Conservation (phyloP, 306 rosid genomes). For the cucumber (Cucumis sativus) region DNA sequence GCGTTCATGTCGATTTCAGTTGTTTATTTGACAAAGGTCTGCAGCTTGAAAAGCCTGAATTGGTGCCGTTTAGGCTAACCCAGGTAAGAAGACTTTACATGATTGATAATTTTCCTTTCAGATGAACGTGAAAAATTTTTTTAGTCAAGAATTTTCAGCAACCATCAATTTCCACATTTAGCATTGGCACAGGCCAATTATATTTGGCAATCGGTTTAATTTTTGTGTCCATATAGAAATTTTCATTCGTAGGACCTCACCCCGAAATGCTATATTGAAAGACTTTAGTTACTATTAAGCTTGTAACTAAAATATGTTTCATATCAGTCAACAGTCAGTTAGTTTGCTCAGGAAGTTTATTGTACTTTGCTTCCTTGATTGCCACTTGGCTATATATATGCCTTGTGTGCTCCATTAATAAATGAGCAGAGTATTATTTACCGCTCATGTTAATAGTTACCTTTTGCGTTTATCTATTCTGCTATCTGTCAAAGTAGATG, state of each 20-base stretch:
- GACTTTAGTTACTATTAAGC: neutral
- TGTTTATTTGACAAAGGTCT: conserved; percentile 94
- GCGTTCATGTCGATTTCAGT: conserved; percentile 97
- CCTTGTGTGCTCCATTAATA: no score
- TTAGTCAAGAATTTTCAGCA: neutral
- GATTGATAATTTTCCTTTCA: neutral
- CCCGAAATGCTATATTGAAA: neutral
- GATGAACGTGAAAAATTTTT: neutral
- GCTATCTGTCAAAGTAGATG: no score
- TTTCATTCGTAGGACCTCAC: neutral
- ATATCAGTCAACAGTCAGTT: no score
- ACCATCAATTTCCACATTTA: neutral
- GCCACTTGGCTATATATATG: no score
- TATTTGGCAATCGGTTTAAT: neutral
- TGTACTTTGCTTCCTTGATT: no score
- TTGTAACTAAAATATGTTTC: no score
- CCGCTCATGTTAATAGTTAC: no score
- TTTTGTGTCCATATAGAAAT: neutral
- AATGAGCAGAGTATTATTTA: no score
- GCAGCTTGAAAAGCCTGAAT: conserved; percentile 96
- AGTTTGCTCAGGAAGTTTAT: no score
- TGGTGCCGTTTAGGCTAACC: conserved; percentile 90
- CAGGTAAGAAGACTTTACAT: conserved; percentile 48
- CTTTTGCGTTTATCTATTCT: no score
- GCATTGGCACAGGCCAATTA: neutral